phyloP scores from a whole-genome alignment of 1,139 yeast species.

The Yamadazyma mexicana region DNA sequence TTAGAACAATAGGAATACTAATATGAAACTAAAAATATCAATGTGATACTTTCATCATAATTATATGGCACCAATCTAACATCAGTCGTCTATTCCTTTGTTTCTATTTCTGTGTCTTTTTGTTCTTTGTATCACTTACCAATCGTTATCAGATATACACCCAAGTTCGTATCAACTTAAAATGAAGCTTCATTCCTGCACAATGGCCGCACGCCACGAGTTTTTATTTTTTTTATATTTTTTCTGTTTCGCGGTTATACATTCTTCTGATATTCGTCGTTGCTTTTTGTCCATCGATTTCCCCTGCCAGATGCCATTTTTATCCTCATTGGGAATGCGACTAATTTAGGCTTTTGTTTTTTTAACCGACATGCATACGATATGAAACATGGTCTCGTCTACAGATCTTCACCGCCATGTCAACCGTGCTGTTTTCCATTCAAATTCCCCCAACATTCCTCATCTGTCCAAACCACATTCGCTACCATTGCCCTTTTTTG shows the following conservation, averaged over 20 bases:
- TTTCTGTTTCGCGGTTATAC: neutral
- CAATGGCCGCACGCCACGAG: too few relatives aligned
- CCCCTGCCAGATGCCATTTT: slow-evolving; percentile 1
- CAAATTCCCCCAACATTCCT: too few relatives aligned
- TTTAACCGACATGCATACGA: neutral
- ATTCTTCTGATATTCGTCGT: neutral
- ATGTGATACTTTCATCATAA: slow-evolving; percentile 2
- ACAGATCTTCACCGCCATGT: too few relatives aligned
- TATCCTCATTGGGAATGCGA: neutral
- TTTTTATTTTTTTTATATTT: neutral
- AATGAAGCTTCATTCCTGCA: too few relatives aligned
- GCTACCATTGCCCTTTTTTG: too few relatives aligned
- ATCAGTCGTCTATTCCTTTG: too few relatives aligned
- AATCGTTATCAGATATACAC: too few relatives aligned
- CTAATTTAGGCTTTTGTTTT: neutral
- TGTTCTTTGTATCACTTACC: too few relatives aligned
- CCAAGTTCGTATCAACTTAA: too few relatives aligned
- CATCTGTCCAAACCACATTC: too few relatives aligned
- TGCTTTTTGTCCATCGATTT: neutral
- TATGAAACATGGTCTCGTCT: neutral
- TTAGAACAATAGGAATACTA: slow-evolving; percentile 3
- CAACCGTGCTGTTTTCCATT: too few relatives aligned
- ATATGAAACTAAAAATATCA: slow-evolving; percentile 3
- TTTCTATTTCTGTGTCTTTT: too few relatives aligned
- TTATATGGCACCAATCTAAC: neutral